Base-by-base conservation (phyloP, 106 monocot genomes). In the Triglochin maritima region DNA sequence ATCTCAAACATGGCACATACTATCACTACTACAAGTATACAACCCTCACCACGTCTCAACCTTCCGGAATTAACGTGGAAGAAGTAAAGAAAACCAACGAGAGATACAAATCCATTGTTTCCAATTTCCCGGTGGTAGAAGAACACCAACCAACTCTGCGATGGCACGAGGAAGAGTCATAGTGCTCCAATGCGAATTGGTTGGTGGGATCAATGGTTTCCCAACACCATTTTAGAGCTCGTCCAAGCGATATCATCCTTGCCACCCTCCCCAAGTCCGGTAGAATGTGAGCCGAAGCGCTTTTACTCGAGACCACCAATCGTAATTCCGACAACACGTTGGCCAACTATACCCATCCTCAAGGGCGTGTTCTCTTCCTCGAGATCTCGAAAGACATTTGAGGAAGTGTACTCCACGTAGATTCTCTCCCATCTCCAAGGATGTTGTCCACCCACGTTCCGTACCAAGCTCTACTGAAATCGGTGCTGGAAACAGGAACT, bases 191-290 rank as follows among this genome's bases (percentile, higher is more conserved):
- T 29, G 11, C 11, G 52, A 1, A 56, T 16, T 11, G 6, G 15
- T 11, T 7, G 6, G 15, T 48, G 9, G 49, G 49, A 67, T 50
- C 53, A 12, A 49, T 51, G 17, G 57, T 56, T 9, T 46, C 41
- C 11, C 29, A 29, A 29, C 29, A 29, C 29, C 29, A 29, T 29
- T 29, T 29, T 29, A 29, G 29, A 29, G 29, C 46, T 65, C 57
- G 73, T 3, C 72, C 66, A 8, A 62, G 7, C 9, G 78, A 78
- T 56, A n/a, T 78, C 15, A 41, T 72, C 62, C 50, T 78, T 48
- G 78, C 41, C 6, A 72, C 65, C 17, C 14, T 13, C 53, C 78
- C 78, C 62, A 79, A 79, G 62, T 68, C 61, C 44, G 78, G 78
- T 14, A 73, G 72, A 3, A 63, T 62, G 13, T 79, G 78, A 72